Base-by-base conservation (phyloP, 2,329 filamentous ascomycete species). In the Akanthomyces lecanii region DNA sequence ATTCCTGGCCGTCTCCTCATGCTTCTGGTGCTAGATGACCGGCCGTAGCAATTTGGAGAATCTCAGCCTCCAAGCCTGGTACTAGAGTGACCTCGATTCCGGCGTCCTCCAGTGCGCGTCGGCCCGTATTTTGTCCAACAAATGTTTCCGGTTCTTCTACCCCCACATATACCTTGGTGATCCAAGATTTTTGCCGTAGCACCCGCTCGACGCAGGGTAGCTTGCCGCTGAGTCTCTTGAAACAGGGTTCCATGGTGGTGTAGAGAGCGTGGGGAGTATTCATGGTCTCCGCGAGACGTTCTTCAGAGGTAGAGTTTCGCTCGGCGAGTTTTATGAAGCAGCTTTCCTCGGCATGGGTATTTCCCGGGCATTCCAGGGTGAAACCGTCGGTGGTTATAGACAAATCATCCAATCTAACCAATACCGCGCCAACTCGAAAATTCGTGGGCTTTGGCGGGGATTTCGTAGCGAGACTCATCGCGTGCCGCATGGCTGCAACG, bases 331-430 rank as follows among this genome's bases (percentile, higher is more conserved):
- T 98, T 55, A 88, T 76, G 63, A 99, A 83, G 71, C 92, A 96
- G 75, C 89, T 94, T 77, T 99, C 92, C 73, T 99, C 95, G 4
- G 95, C 95, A 72, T 99, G 95, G 0, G 95, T 98, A 77, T 99
- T 99, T 48, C 94, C 95, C 0, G 87, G 82, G 4, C 93, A 85
- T 75, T 99, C 94, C 64, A 97, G 83, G 0, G 95, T 97, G 78
- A 94, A 98, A 61, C 95, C 94, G 1, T 91, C 90, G 0, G 90
- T 85, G 33, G 96, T 81, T 63, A 96, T 79, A 30, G 77, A 73
- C 68, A 86, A 82, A 42, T 78, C 81, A 48, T 76, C 76, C 16
- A 80, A 73, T 63, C 86, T 81, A 23, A 95, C 82, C 45, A 98
- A 82, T n/a, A 97, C 75, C n/a, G 95, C 95, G 48, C 95, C 95